Conservation (phyloP, 768 basidiomycete genomes). For the Pulveroboletus sp. region DNA sequence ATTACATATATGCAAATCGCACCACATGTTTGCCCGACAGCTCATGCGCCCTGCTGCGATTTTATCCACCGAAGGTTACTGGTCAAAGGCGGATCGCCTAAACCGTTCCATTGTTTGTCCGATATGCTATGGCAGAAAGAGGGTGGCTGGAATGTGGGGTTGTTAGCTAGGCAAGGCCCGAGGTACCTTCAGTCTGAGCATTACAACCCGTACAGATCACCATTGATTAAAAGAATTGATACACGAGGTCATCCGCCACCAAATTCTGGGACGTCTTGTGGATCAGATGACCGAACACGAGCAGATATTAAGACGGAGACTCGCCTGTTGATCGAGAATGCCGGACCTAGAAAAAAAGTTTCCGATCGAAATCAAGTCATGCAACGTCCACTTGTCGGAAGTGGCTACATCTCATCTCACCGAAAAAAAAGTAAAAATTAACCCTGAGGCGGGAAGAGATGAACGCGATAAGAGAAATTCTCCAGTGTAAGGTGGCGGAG, state of each 20-base stretch:
- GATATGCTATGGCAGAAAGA: slow-evolving; percentile 13
- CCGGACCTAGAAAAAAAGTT: slow-evolving; percentile 17
- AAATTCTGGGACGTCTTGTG: slow-evolving; percentile 10
- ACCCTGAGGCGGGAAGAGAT: slow-evolving; percentile 21
- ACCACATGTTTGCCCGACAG: slow-evolving; percentile 16
- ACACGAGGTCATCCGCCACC: slow-evolving; percentile 25
- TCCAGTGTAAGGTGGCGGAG: slow-evolving; percentile 19
- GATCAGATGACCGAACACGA: slow-evolving; percentile 13
- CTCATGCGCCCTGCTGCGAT: slow-evolving; percentile 9
- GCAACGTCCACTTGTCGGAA: slow-evolving; percentile 14
- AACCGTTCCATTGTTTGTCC: slow-evolving; percentile 9
- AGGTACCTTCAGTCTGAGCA: slow-evolving; percentile 14
- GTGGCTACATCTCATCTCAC: slow-evolving; percentile 16
- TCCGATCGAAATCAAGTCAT: slow-evolving; percentile 9
- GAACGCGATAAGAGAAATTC: slow-evolving; percentile 20
- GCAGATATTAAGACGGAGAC: slow-evolving; percentile 17
- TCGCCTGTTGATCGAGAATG: slow-evolving; percentile 10
- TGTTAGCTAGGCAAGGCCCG: slow-evolving; percentile 16
- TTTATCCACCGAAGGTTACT: slow-evolving; percentile 1
- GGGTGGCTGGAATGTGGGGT: slow-evolving; percentile 11
- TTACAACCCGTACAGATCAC: slow-evolving; percentile 12
- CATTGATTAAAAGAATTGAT: slow-evolving; percentile 21
- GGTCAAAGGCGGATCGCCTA: slow-evolving; percentile 3
- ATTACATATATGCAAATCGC: slow-evolving; percentile 10
- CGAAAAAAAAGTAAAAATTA: slow-evolving; percentile 6